Evolutionary conservation across 371 early-diverging fungal genomes (phyloP), one percentile per base, ranked within the genome.

Genomic region (Smittium mucronatum): DNA sequence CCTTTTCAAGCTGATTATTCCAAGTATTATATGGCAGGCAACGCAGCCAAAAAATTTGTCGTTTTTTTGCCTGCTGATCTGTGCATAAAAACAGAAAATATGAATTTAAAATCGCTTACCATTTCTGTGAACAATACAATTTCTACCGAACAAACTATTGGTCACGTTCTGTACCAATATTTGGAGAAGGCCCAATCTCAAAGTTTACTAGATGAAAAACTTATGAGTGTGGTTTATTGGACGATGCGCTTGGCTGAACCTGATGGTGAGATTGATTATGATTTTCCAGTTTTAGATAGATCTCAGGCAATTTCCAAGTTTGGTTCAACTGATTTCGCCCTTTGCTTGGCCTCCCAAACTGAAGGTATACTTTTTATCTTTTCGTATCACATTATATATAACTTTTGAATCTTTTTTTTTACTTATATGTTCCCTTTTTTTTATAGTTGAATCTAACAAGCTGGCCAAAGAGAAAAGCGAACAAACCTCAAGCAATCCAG

Each of bases 251-350:
- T 97, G 70, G 94, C 90, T 1, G 97, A 94, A 74, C 95, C 94
- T 68, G 94, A 93, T 81, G 97, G 97, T 25, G 86, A 86, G 36
- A 88, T 96, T 65, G 98, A 97, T 73, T 95, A 95, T 47, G 96
- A 95, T 78, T 87, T 97, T 73, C 97, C 97, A 58, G 94, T 93
- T 0, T 81, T 94, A 70, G 97, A 97, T 69, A 85, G 95, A 64
- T 84, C 85, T 15, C 80, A 92, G 21, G 89, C 87, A 71, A 93
- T 96, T 71, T 84, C 88, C 21, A 86, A 89, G 73, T 92, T 93
- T 72, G 85, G 86, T 0, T 93, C 92, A 81, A 91, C 92, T 71
- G 89, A 89, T 70, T 94, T 95, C 84, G 96, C 94, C 15, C 73
- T 97, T 28, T 91, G 92, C 72, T 79, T 85, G 72, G 91, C 94